Conservation (phyloP, 2,329 filamentous ascomycete species). For the Esteya vermicola region DNA sequence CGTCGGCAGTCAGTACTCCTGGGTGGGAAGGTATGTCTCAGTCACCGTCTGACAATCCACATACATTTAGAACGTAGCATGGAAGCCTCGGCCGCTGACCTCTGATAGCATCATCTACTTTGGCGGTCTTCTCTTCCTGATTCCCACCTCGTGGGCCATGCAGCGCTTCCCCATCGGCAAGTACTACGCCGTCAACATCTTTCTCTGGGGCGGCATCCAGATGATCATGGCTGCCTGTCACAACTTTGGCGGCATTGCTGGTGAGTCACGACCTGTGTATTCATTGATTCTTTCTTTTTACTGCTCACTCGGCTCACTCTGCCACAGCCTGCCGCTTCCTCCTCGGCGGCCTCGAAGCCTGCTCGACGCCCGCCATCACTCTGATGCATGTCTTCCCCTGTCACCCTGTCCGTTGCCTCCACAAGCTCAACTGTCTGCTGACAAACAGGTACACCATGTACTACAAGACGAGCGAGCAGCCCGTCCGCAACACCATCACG, state of each 20-base stretch:
- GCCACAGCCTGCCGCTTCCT: conserved; percentile 42
- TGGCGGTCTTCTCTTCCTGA: not conserved
- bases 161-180: conserved; percentile 34
- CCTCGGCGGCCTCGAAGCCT: conserved; percentile 46
- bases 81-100: too few relatives aligned
- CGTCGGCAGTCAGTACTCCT: not conserved
- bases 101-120: not conserved
- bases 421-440: not conserved
- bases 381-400: conserved; percentile 24
- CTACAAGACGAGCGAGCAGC: conserved; percentile 37
- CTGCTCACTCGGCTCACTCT: too few relatives aligned
- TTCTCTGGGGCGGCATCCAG: conserved; percentile 43
- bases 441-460: conserved; percentile 28
- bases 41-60: too few relatives aligned
- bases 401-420: too few relatives aligned
- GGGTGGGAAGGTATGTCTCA: too few relatives aligned
- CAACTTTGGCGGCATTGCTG: conserved; percentile 36
- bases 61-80: too few relatives aligned
- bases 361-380: conserved; percentile 44
- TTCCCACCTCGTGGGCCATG: not conserved
- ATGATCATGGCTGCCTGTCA: conserved; percentile 38
- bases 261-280: too few relatives aligned
- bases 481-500: conserved; percentile 30
- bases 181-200: conserved; percentile 43
- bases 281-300: too few relatives aligned